Conservation (phyloP, 2,329 filamentous ascomycete species). For the Diaporthe humulicola region DNA sequence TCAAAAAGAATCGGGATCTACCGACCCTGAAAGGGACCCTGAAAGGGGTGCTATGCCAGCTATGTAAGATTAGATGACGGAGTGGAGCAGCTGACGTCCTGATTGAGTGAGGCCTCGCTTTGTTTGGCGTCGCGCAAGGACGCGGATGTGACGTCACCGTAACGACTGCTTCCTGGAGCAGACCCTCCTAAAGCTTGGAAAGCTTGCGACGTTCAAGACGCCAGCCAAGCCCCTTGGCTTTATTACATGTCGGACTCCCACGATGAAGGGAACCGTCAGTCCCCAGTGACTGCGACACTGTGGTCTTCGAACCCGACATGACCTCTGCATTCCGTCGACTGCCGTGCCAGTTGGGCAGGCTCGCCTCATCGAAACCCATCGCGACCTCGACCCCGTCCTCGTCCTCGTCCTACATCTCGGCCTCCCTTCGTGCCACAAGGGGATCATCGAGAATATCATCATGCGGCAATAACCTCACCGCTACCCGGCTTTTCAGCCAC, state of each 20-base stretch:
- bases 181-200: constrained; percentile 18
- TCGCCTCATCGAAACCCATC: constrained; percentile 27
- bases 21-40: too few relatives aligned
- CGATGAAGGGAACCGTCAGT: background rate
- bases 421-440: background rate
- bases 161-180: background rate
- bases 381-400: background rate
- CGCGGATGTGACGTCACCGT: constrained; percentile 17
- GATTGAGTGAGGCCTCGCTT: constrained; percentile 12
- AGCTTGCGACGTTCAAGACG: background rate
- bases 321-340: constrained; percentile 42
- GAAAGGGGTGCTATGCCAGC: constrained; percentile 5
- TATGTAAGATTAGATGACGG: constrained; percentile 18
- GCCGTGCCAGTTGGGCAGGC: constrained; percentile 41
- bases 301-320: constrained; percentile 39
- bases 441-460: background rate
- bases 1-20: too few relatives aligned
- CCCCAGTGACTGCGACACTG: background rate
- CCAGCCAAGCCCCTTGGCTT: background rate
- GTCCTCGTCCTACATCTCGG: constrained; percentile 18
- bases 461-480: background rate
- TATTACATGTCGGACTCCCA: background rate
- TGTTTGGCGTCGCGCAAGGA: background rate
- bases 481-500: constrained; percentile 17
- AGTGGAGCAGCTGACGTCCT: constrained; percentile 23